Evolutionary conservation across 176 grass and related monocot species (phyloP).

Genomic region (Eleusine coracana): DNA sequence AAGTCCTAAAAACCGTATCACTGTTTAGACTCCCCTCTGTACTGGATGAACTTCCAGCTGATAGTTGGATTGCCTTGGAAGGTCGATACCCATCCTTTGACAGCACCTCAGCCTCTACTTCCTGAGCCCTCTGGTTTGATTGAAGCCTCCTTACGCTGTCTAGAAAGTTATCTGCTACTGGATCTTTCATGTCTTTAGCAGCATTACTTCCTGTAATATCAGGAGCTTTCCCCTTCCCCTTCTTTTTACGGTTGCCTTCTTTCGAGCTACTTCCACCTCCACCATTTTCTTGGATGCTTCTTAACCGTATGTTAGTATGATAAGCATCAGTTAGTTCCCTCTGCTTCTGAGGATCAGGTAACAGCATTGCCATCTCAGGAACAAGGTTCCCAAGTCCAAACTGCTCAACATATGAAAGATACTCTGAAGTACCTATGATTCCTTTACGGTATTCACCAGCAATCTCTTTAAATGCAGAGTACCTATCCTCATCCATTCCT

Average conservation of each 20-base stretch:
- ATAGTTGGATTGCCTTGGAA: slow-evolving; percentile 45
- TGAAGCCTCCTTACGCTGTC: slow-evolving; percentile 69
- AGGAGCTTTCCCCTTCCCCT: slow-evolving; percentile 51
- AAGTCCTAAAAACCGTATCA: slow-evolving; percentile 19
- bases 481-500: slow-evolving; percentile 79
- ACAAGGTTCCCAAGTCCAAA: slow-evolving; percentile 86
- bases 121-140: slow-evolving; percentile 48
- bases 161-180: slow-evolving; percentile 52
- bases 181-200: slow-evolving; percentile 52
- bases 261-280: slow-evolving; percentile 36
- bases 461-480: slow-evolving; percentile 77
- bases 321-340: slow-evolving; percentile 84
- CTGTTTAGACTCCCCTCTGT: slow-evolving; percentile 14
- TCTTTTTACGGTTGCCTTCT: slow-evolving; percentile 51
- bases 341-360: slow-evolving; percentile 77
- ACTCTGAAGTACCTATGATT: slow-evolving; percentile 68
- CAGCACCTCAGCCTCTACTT: slow-evolving; percentile 66
- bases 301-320: slow-evolving; percentile 55
- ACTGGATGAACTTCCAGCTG: slow-evolving; percentile 32
- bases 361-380: slow-evolving; percentile 81
- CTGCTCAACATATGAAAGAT: slow-evolving; percentile 92
- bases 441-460: slow-evolving; percentile 81
- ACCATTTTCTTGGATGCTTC: slow-evolving; percentile 50
- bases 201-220: slow-evolving; percentile 38
- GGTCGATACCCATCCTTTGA: slow-evolving; percentile 83